A percentile compares a stretch with the other conserved stretches of the same genome.
Conservation (phyloP, 345 rosid genomes). For the Rhodamnia rubescens region DNA sequence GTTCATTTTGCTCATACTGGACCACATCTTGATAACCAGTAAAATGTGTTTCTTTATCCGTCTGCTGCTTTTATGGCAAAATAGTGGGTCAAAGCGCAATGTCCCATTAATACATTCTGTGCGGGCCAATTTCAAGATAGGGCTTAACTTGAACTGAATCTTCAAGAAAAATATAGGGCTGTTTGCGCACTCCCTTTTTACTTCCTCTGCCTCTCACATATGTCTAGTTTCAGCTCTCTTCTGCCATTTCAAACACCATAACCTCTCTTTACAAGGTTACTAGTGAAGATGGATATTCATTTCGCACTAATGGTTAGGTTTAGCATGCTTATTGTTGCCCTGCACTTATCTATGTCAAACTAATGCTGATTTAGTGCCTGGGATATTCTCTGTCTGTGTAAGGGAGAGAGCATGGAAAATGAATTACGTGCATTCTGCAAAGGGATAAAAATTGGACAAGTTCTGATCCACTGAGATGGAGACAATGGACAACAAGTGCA, state of each 20-base stretch:
- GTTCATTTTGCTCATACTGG: not conserved
- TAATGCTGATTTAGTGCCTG: conserved; percentile 4
- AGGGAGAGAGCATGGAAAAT: conserved; percentile 99
- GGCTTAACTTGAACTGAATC: not conserved
- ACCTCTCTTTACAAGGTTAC: not conserved
- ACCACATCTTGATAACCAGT: not conserved
- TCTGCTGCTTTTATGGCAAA: conserved; percentile 75
- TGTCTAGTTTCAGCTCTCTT: not conserved
- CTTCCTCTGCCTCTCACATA: not conserved
- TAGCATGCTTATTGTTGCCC: not conserved
- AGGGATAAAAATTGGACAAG: conserved; percentile 96
- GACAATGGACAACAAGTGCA: conserved; percentile 88
- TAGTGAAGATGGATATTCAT: not conserved
- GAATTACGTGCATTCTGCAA: conserved; percentile 95
- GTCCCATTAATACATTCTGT: conserved; percentile 63
- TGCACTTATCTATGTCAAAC: not conserved
- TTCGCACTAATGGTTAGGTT: not conserved
- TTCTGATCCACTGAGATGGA: conserved; percentile 94
- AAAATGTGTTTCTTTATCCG: not conserved
- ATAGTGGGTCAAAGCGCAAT: conserved; percentile 61
- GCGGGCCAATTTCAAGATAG: conserved; percentile 66
- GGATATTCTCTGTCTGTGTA: conserved; percentile 10
- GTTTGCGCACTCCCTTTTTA: not conserved
- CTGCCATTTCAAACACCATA: not conserved
- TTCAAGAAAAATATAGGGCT: not conserved